These are phyloP conservation scores for Podaxis sp. DNA, from an alignment of 768 basidiomycete species.

Conservation along the genomic window DNA sequence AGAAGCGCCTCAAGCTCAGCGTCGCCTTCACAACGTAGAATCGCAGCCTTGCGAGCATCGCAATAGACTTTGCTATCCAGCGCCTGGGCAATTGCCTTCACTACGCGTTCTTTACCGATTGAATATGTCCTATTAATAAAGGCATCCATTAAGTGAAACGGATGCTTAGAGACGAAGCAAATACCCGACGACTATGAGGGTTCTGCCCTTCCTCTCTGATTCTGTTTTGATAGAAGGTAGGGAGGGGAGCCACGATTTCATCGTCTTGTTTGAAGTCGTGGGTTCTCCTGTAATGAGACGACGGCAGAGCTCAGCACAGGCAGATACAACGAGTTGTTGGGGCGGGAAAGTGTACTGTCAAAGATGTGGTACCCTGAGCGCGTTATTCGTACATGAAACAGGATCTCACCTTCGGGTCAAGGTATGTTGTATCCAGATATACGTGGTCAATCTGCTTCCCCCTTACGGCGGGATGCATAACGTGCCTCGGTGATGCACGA, in stretches of 20 bases:
- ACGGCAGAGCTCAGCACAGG: constrained; percentile 82
- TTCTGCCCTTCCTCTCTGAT: constrained; percentile 32
- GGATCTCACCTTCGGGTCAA: constrained; percentile 71
- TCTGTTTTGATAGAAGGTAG: constrained; percentile 32
- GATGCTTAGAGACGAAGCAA: constrained; percentile 18
- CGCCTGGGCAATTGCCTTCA: constrained; percentile 90
- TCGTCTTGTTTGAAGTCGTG: constrained; percentile 31
- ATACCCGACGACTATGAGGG: constrained; percentile 73
- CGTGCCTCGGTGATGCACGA: constrained; percentile 85
- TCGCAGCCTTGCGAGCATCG: constrained; percentile 78
- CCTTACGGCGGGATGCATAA: constrained; percentile 79
- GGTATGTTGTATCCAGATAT: constrained; percentile 95
- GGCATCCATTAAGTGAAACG: neutral
- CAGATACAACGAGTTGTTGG: constrained; percentile 90
- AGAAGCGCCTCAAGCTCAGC: constrained; percentile 77
- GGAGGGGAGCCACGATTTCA: constrained; percentile 51
- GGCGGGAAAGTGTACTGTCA: constrained; percentile 89
- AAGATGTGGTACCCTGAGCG: constrained; percentile 2
- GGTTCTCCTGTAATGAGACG: constrained; percentile 48
- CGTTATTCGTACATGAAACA: neutral
- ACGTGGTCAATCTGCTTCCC: constrained; percentile 83
- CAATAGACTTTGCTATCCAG: constrained; percentile 85
- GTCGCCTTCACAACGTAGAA: constrained; percentile 84
- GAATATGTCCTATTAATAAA: constrained; percentile 75
- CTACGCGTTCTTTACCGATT: constrained; percentile 96